Base-by-base conservation (phyloP, 805 yeast species). In the Teunomyces lycoperdinae region DNA sequence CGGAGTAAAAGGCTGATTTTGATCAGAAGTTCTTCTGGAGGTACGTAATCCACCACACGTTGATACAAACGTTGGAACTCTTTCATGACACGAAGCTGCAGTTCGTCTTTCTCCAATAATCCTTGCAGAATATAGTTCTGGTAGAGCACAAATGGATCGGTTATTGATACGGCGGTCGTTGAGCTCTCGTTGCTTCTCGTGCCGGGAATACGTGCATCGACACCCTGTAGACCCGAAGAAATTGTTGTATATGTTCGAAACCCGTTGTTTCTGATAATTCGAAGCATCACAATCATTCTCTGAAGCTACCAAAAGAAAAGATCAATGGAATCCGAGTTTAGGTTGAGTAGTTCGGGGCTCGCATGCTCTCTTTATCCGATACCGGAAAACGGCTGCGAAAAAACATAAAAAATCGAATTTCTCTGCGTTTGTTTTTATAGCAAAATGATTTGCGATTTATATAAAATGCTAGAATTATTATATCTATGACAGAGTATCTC, bases 141-240 rank as follows among this genome's bases (percentile, higher is more conserved):
- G 55, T 86, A 85, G 2, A 84, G 54, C 4, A 73, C 51, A 38
- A 77, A 73, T 0, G 91, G 90, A 58, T 85, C 91, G 0, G 90
- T 84, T 27, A 82, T 68, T 4, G 79, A 56, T 35, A 78, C n/a
- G 4, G 43, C 28, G 35, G 26, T 32, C 16, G 38, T 27, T 75
- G 77, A 5, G 7, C 9, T n/a, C 64, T 54, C 16, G 74, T 76
- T 1, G 73, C 75, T 14, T 61, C 61, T 35, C 16, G 45, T 34
- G 1, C 38, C 30, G 5, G 75, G 76, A 4, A 61, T 52, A 40
- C 76, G 54, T 4, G 75, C 72, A 9, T 70, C 72, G 9, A 70
- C 68, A 1, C 74, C 76, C 45, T 63, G 67, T 0, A 71, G 69
- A 0, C 76, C 76, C 2, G 66, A 52, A 17, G 43, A 30, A 7